Conservation (phyloP, 495 filamentous ascomycete species). For the Schizothecium vesticola region DNA sequence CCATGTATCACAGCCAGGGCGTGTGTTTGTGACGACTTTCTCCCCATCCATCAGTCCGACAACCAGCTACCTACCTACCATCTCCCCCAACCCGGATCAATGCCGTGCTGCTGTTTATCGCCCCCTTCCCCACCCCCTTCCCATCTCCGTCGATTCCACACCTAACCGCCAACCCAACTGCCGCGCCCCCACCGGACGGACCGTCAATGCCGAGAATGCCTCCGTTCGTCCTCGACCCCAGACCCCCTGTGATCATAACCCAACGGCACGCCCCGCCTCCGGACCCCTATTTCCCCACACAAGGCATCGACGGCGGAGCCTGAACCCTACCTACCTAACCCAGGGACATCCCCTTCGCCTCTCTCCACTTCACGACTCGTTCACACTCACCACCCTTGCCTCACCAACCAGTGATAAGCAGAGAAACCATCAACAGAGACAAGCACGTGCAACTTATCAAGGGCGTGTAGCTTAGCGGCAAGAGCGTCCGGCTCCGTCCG, state of each 20-base stretch:
- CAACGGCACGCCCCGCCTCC: not conserved
- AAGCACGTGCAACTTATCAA: accelerated
- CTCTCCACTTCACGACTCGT: not conserved
- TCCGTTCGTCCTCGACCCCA: not conserved
- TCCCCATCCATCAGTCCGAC: not conserved
- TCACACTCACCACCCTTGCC: too few relatives aligned
- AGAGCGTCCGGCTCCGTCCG: not conserved
- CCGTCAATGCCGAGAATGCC: not conserved
- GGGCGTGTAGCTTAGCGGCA: not conserved
- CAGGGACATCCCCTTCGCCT: not conserved
- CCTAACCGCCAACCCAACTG: not conserved
- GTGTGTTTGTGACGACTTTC: not conserved
- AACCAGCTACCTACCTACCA: not conserved
- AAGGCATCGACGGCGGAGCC: not conserved
- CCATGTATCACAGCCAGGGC: not conserved
- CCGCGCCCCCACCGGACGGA: not conserved
- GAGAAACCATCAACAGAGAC: accelerated
- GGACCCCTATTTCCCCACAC: not conserved
- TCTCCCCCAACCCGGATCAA: not conserved
- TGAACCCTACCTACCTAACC: not conserved
- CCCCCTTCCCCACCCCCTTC: not conserved
- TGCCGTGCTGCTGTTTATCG: not conserved
- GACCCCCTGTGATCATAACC: not conserved
- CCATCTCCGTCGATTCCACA: too few relatives aligned
- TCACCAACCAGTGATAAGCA: too few relatives aligned